Conservation (phyloP, 2,329 filamentous ascomycete genomes). For the Alternaria brassicicola region DNA sequence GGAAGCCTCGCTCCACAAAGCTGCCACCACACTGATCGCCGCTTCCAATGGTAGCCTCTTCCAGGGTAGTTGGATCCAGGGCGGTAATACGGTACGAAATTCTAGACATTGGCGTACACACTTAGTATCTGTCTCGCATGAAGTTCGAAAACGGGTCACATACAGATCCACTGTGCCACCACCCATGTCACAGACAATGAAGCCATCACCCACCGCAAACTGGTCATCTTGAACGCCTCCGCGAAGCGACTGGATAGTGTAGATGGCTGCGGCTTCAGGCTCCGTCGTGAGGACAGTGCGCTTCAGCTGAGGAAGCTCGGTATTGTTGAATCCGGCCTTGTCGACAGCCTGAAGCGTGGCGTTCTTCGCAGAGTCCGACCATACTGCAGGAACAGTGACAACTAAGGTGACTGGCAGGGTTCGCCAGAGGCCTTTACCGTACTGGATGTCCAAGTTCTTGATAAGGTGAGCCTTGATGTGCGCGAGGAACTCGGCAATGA, state of each 20-base stretch:
- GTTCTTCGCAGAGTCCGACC: constrained; percentile 33
- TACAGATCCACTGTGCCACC: constrained; percentile 38
- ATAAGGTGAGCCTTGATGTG: constrained; percentile 29
- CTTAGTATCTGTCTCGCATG: not conserved
- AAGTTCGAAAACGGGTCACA: not conserved
- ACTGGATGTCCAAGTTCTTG: constrained; percentile 29
- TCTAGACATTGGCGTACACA: not conserved
- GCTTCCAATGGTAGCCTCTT: constrained; percentile 31
- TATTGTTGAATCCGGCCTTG: constrained; percentile 28
- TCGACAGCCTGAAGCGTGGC: constrained; percentile 23
- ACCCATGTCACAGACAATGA: constrained; percentile 40
- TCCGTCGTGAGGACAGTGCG: constrained; percentile 17
- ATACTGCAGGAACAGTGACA: constrained; percentile 35
- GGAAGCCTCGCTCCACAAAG: constrained; percentile 34
- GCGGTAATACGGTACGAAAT: constrained; percentile 29
- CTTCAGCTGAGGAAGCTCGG: constrained; percentile 13
- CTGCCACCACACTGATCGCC: constrained; percentile 39
- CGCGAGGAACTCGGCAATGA: constrained; percentile 38
- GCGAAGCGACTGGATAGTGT: constrained; percentile 26
- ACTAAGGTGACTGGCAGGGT: constrained; percentile 28
- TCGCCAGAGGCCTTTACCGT: constrained; percentile 25
- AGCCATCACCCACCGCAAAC: constrained; percentile 25
- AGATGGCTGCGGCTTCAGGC: constrained; percentile 38
- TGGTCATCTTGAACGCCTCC: constrained; percentile 16
- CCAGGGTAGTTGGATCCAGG: constrained; percentile 15